Conservation (phyloP, 2,329 filamentous ascomycete genomes). For the Aureobasidium sp. region DNA sequence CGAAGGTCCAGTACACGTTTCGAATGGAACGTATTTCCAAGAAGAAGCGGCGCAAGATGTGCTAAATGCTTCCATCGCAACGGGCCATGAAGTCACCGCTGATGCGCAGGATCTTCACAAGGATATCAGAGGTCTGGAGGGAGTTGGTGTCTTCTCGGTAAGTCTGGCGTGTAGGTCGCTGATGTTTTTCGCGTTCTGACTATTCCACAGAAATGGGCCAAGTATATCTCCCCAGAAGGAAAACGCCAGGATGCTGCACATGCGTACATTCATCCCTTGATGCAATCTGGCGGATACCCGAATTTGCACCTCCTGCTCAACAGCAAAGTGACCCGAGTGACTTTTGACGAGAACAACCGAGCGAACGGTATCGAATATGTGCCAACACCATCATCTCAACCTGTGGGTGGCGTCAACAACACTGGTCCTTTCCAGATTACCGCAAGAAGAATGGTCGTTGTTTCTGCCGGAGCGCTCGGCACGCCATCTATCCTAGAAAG, state of each 20-base stretch:
- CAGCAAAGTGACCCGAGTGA: slow-evolving; percentile 46
- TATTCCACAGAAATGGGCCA: slow-evolving; percentile 34
- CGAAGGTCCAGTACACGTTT: slow-evolving; percentile 19
- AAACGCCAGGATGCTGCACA: slow-evolving; percentile 53
- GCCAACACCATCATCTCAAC: slow-evolving; percentile 30
- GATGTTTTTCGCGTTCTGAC: background rate
- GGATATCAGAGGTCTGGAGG: background rate
- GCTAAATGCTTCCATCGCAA: slow-evolving; percentile 39
- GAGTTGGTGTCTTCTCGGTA: background rate
- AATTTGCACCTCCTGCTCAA: slow-evolving; percentile 55
- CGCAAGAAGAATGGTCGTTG: slow-evolving; percentile 50
- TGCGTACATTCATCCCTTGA: slow-evolving; percentile 47
- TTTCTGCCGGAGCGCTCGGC: slow-evolving; percentile 45
- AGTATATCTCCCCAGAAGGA: slow-evolving; percentile 47
- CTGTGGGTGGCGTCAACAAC: background rate
- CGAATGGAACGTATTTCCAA: slow-evolving; percentile 17
- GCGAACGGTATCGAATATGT: slow-evolving; percentile 55
- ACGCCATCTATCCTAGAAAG: slow-evolving; percentile 54
- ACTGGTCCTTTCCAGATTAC: slow-evolving; percentile 29
- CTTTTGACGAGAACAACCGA: slow-evolving; percentile 31
- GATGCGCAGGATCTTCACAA: slow-evolving; percentile 48
- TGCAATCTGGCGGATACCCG: slow-evolving; percentile 43
- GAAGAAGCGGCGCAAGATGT: slow-evolving; percentile 41
- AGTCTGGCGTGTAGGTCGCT: background rate
- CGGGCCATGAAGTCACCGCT: slow-evolving; percentile 46